Evolutionary conservation across 2,329 filamentous ascomycete genomes (phyloP).

Genomic region (Trichocomaceae sp.): DNA sequence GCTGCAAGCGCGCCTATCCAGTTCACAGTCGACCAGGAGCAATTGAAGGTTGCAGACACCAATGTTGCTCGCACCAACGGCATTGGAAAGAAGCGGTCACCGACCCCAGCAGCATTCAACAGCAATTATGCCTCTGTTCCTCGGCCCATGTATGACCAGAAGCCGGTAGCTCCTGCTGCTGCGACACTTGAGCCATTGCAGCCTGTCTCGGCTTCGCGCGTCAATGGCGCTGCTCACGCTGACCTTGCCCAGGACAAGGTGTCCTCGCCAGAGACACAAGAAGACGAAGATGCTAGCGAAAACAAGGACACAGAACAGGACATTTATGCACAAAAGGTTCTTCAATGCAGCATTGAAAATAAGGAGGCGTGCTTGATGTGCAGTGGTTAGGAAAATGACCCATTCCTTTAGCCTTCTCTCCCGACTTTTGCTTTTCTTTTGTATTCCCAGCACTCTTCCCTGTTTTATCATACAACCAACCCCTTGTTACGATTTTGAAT

Average conservation of each 20-base stretch:
- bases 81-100: conserved; percentile 64
- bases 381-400: conserved; percentile 58
- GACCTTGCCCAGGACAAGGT: conserved; percentile 59
- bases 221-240: conserved; percentile 54
- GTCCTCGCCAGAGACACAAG: conserved; percentile 43
- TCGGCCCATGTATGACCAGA: conserved; percentile 59
- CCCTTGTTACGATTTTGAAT: conserved; percentile 11
- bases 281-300: conserved; percentile 68
- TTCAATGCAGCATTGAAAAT: conserved; percentile 96
- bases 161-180: conserved; percentile 35
- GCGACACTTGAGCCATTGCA: conserved; percentile 30
- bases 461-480: neutral
- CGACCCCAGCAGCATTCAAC: conserved; percentile 44
- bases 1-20: conserved; percentile 95
- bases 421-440: neutral
- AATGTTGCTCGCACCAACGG: conserved; percentile 59
- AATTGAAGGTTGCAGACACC: conserved; percentile 78
- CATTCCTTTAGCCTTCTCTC: neutral
- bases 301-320: conserved; percentile 75
- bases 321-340: conserved; percentile 88
- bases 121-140: conserved; percentile 57
- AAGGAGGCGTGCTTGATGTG: conserved; percentile 95
- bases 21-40: conserved; percentile 97
- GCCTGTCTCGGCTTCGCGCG: conserved; percentile 30
- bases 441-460: neutral